Evolutionary conservation across 192 early-diverging fungal species (phyloP), one percentile per base, ranked within the genome.

Genomic region (Dimargaris xerosporica): DNA sequence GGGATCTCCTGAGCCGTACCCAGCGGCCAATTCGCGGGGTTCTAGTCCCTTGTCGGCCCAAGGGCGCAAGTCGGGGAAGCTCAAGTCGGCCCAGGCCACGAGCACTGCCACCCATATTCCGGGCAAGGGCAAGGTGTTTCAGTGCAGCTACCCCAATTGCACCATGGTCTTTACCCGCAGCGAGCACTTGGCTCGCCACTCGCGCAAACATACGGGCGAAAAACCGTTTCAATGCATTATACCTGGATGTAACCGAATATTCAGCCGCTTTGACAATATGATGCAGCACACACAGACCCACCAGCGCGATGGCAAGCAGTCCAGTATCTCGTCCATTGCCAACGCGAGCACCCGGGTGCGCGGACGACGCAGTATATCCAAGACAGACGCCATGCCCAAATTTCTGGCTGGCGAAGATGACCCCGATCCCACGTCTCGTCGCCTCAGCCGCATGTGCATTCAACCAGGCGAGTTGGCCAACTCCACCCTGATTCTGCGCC

Each of bases 211-310:
- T 63, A 77, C 75, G 0, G 72, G 72, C 56, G 72, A 88, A 75
- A 81, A 88, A 79, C 86, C 86, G 0, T 88, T 85, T 70, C 72
- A 80, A 61, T 88, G 86, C 43, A 72, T 88, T 13, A 76, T 84
- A 15, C 75, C 82, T 44, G 75, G 70, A 16, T 88, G 86, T 63
- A 68, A 72, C 58, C 75, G 82, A 42, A 73, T 77, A 67, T 88
- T 88, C 54, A 83, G 81, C 71, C 77, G 86, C 23, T 88, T 85
- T 61, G 86, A 88, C 64, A 88, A 88, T 61, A 88, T 88, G 86
- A 84, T 88, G 73, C 86, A 88, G 64, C 86, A 88, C 53, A 85
- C 84, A 12, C 83, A 85, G 47, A 88, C 83, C 41, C 86, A 88
- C 65, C 71, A 53, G 31, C 42, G 71, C 58, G 70, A 74, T 29